These are phyloP conservation scores for cucumber (Cucumis sativus) DNA, from an alignment of 306 rosid genomes.

Conservation along the genomic window DNA sequence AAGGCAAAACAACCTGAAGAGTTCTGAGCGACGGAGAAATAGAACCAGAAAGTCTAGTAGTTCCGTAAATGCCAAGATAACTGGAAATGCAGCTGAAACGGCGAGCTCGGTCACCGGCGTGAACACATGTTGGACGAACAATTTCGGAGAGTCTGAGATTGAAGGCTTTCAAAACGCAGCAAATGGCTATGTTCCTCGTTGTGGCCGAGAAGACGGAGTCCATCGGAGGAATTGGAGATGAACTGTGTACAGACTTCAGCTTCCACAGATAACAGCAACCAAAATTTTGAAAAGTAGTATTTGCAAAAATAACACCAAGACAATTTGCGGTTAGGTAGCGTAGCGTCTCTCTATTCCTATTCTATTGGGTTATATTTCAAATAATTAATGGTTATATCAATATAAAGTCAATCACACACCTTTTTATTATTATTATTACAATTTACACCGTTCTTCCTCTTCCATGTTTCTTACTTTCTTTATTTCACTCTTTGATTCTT, in stretches of 20 bases:
- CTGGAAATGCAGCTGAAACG: constrained; percentile 19
- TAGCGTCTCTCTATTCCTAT: background rate
- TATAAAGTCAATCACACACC: too few species aligned
- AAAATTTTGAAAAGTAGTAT: background rate
- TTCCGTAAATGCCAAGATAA: constrained; percentile 8
- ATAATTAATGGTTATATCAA: too few species aligned
- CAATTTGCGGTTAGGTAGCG: background rate
- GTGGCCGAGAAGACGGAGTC: constrained; percentile 39
- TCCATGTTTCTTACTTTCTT: too few species aligned
- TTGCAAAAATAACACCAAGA: background rate
- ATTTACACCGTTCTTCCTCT: too few species aligned
- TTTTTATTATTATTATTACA: too few species aligned
- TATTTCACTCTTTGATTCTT: too few species aligned
- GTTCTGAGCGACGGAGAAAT: constrained; percentile 18
- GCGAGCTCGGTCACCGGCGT: constrained; percentile 23
- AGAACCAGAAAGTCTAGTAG: constrained; percentile 5
- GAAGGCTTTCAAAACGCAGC: constrained; percentile 33
- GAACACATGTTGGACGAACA: constrained; percentile 14
- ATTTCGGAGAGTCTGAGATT: constrained; percentile 25
- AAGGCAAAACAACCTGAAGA: constrained; percentile 15
- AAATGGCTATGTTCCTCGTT: constrained; percentile 32
- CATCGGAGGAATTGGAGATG: constrained; percentile 25
- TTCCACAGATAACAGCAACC: background rate
- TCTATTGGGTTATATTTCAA: background rate
- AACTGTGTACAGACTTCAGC: background rate